A percentile compares a stretch with the other conserved stretches of the same genome.
phyloP scores from a whole-genome alignment of 2,329 filamentous ascomycete genomes.

The Penicillium corylophilum region DNA sequence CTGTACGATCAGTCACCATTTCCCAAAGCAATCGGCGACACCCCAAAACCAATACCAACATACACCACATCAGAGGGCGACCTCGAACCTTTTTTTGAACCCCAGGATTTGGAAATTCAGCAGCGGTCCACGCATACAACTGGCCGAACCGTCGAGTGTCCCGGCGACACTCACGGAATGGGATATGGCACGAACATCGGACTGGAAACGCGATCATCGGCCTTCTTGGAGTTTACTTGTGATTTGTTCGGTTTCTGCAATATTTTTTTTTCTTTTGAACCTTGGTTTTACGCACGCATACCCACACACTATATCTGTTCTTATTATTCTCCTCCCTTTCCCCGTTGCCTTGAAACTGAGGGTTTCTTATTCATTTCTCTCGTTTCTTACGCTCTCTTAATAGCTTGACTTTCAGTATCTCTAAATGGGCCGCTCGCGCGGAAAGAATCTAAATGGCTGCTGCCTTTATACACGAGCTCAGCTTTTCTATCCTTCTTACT shows the following conservation, averaged over 20 bases:
- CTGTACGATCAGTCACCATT: background rate
- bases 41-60: background rate
- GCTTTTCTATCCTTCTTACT: conserved; percentile 13
- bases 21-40: conserved; percentile 1
- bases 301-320: conserved; percentile 15
- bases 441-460: conserved; percentile 19
- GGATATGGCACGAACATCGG: conserved; percentile 6
- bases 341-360: conserved; percentile 3
- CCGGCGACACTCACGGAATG: background rate
- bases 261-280: conserved; percentile 1
- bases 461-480: conserved; percentile 9
- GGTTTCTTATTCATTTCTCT: background rate
- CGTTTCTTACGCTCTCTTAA: conserved; percentile 3
- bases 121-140: conserved; percentile 7
- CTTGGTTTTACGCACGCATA: conserved; percentile 6
- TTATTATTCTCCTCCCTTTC: conserved; percentile 8
- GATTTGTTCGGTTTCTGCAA: conserved; percentile 4
- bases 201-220: conserved; percentile 4
- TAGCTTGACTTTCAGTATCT: conserved; percentile 1
- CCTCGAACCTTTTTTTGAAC: conserved; percentile 22
- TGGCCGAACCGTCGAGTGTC: background rate
- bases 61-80: conserved; percentile 22
- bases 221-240: conserved; percentile 7
- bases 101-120: conserved; percentile 11
- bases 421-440: conserved; percentile 25